phyloP scores from a whole-genome alignment of 2,329 filamentous ascomycete genomes.

The Sclerotiophoma versabilis region DNA sequence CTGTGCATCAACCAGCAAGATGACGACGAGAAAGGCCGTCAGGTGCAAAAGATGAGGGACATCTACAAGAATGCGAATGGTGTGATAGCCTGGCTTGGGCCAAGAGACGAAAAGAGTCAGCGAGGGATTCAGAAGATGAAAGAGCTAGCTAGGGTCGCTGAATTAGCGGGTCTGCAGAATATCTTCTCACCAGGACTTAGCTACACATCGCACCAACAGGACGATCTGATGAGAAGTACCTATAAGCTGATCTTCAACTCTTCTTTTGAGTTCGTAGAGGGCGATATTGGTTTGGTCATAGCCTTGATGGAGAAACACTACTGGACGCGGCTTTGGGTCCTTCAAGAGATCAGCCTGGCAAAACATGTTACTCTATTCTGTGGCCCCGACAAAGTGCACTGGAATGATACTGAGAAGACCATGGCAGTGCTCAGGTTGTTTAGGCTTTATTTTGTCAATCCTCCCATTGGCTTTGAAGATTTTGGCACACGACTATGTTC shows the following conservation, averaged over 20 bases:
- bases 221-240: neutral
- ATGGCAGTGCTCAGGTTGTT: neutral
- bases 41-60: constrained; percentile 14
- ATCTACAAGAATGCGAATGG: constrained; percentile 1
- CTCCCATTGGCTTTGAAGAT: neutral
- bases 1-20: constrained; percentile 20
- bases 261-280: neutral
- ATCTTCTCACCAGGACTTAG: neutral
- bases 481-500: neutral
- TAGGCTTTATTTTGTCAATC: neutral
- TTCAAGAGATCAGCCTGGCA: neutral
- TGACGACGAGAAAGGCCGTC: constrained; percentile 7
- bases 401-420: neutral
- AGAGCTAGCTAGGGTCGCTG: neutral
- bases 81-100: constrained; percentile 25
- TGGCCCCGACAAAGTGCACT: neutral
- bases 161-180: neutral
- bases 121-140: neutral
- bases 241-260: neutral
- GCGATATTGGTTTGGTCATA: neutral
- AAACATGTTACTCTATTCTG: neutral
- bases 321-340: neutral
- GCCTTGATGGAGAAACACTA: neutral
- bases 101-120: neutral
- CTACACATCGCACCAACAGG: neutral